These are phyloP conservation scores for Arthroderma uncinatum DNA, from an alignment of 2,329 filamentous ascomycete genomes.

Conservation along the genomic window DNA sequence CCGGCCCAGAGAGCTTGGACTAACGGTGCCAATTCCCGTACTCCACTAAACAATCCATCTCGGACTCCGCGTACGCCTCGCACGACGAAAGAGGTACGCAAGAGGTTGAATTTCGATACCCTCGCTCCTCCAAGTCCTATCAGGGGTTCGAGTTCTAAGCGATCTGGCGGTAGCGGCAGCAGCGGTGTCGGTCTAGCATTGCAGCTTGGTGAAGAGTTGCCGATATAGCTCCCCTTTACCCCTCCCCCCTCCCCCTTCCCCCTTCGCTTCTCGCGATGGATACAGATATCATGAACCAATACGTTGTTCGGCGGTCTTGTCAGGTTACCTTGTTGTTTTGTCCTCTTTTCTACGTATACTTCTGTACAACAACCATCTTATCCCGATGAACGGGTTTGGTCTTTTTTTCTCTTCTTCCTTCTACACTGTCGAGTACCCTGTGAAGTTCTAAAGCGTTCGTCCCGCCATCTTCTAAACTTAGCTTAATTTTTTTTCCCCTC, in stretches of 20 bases:
- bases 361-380: background rate
- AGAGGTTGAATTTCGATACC: constrained; percentile 72
- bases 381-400: background rate
- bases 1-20: constrained; percentile 77
- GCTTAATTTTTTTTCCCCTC: background rate
- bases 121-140: constrained; percentile 47
- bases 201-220: constrained; percentile 12
- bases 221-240: background rate
- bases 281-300: background rate
- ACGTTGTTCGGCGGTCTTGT: background rate
- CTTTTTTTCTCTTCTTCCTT: background rate
- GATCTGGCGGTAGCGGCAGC: constrained; percentile 31
- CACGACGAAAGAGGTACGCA: constrained; percentile 55
- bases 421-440: background rate
- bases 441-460: background rate
- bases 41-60: constrained; percentile 37
- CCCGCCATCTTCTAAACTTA: background rate
- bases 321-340: background rate
- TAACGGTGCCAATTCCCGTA: constrained; percentile 34
- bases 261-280: background rate
- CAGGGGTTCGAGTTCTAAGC: constrained; percentile 37
- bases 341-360: background rate
- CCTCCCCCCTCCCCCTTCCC: background rate
- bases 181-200: constrained; percentile 9
- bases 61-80: constrained; percentile 54